These are phyloP conservation scores for Metschnikowia chrysomelidarum DNA, from an alignment of 805 yeast species.

Conservation along the genomic window DNA sequence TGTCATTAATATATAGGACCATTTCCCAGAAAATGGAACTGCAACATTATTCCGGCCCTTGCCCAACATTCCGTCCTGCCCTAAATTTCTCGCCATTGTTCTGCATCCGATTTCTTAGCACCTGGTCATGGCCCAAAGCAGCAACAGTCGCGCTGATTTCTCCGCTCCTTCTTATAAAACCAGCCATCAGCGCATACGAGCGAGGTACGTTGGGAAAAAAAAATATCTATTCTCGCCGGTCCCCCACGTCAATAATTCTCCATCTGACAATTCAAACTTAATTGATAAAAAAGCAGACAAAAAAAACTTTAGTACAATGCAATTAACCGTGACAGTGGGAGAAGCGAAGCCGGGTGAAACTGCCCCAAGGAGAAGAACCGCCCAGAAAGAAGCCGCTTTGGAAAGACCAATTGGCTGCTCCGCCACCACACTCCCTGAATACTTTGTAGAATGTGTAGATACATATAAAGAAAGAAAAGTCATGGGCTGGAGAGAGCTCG, in stretches of 20 bases:
- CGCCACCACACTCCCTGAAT: slow-evolving; percentile 70
- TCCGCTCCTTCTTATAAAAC: slow-evolving; percentile 11
- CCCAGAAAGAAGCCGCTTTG: slow-evolving; percentile 50
- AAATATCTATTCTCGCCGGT: slow-evolving; percentile 1
- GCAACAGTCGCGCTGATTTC: slow-evolving; percentile 13
- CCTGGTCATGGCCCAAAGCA: slow-evolving; percentile 6
- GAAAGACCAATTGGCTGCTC: slow-evolving; percentile 62
- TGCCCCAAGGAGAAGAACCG: slow-evolving; percentile 71
- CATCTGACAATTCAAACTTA: not conserved
- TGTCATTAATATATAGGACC: no score
- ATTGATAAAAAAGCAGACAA: not conserved
- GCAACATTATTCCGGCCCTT: no score
- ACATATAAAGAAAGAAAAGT: slow-evolving; percentile 53
- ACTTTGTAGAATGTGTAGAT: slow-evolving; percentile 57
- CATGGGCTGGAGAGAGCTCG: slow-evolving; percentile 77
- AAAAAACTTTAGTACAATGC: slow-evolving; percentile 16
- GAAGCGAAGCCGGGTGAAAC: slow-evolving; percentile 74
- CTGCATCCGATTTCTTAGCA: no score
- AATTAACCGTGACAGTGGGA: slow-evolving; percentile 59
- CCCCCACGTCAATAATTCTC: not conserved
- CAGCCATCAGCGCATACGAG: slow-evolving; percentile 2
- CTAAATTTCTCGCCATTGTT: no score
- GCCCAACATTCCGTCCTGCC: no score
- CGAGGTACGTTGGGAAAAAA: slow-evolving; percentile 2
- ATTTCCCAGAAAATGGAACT: no score